Base-by-base conservation (phyloP, 805 yeast species). In the Trichomonascus vanleenenianus region DNA sequence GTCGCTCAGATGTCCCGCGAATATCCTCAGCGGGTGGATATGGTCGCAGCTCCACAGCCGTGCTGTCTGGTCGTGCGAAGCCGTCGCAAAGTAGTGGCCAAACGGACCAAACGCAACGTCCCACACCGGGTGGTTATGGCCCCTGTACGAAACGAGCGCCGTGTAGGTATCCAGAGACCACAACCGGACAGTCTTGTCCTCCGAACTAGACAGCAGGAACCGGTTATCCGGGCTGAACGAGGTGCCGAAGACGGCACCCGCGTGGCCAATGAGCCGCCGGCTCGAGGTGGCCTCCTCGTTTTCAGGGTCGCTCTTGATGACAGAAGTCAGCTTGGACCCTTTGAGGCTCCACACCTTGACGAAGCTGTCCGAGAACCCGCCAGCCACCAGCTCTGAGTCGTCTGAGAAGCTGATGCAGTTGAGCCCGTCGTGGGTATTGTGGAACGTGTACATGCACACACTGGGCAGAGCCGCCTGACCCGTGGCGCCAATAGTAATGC, bases 81-180 rank as follows among this genome's bases (percentile, higher is more conserved):
- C 96, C 0, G 97, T 89, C n/a, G 94, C 96, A 65, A 93, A 93
- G 67, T 93, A 93, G 66, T 93, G 97, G 3, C 98, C 98, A 56
- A 85, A 69, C 2, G 98, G 98, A 2, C 95, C 81, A 59, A 87
- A 93, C 56, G 83, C 77, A 6, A 93, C 97, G 61, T 93, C 97
- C 98, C 98, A 93, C 22, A 93, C 84, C 1, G 98, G 97, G 55
- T 86, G 94, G 57, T 81, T 86, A 61, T 93, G 99, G 7, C 97
- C 97, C 62, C 86, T 87, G 67, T 93, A 93, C n/a, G 88, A 77
- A 1, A 93, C 98, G 41, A 93, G 71, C 1, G 94, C 81, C 0
- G 94, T 79, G 61, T 78, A 86, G 1, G 97, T 84, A 59, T 93
- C 97, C 63, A 86, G 66, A 1, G 96, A 86, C 99, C 98, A 93